Evolutionary conservation across 495 filamentous ascomycete genomes (phyloP).

Genomic region (Acidiella bohemica): DNA sequence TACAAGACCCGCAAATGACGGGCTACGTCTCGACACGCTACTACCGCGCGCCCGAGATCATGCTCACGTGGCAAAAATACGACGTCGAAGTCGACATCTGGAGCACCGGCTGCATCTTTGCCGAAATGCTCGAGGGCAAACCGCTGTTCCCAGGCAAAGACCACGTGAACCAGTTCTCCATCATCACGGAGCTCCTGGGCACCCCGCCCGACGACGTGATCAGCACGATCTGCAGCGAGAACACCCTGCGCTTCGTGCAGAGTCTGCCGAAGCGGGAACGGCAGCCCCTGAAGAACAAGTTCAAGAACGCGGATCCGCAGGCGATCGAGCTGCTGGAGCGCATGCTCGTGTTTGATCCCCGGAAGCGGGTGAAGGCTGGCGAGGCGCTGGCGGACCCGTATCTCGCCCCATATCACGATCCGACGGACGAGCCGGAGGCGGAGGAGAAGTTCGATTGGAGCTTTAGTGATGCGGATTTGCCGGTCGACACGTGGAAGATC

Average conservation of each 20-base stretch:
- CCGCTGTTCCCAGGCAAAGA: conserved; percentile 97
- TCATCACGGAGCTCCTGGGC: conserved; percentile 94
- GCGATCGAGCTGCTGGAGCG: conserved; percentile 87
- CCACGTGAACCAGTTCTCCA: conserved; percentile 98
- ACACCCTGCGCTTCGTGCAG: conserved; percentile 93
- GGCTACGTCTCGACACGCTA: conserved; percentile 98
- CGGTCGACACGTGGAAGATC: conserved; percentile 99
- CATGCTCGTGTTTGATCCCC: conserved; percentile 96
- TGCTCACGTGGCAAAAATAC: conserved; percentile 99
- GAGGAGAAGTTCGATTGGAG: conserved; percentile 99
- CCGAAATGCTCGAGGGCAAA: conserved; percentile 98
- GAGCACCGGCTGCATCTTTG: conserved; percentile 98
- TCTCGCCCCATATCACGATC: conserved; percentile 91
- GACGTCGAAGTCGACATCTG: conserved; percentile 99
- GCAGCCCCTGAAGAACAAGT: conserved; percentile 79
- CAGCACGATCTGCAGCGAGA: conserved; percentile 95
- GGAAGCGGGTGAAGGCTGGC: conserved; percentile 72
- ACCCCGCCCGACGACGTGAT: conserved; percentile 99
- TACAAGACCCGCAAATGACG: conserved; percentile 99
- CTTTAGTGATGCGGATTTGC: conserved; percentile 97
- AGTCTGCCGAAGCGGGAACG: conserved; percentile 92
- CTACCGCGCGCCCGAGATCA: conserved; percentile 96
- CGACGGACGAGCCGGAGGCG: conserved; percentile 85
- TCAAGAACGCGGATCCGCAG: conserved; percentile 86
- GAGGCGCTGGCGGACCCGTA: conserved; percentile 84